These are phyloP conservation scores for Daldinia sp. DNA, from an alignment of 2,329 filamentous ascomycete genomes.

Conservation along the genomic window DNA sequence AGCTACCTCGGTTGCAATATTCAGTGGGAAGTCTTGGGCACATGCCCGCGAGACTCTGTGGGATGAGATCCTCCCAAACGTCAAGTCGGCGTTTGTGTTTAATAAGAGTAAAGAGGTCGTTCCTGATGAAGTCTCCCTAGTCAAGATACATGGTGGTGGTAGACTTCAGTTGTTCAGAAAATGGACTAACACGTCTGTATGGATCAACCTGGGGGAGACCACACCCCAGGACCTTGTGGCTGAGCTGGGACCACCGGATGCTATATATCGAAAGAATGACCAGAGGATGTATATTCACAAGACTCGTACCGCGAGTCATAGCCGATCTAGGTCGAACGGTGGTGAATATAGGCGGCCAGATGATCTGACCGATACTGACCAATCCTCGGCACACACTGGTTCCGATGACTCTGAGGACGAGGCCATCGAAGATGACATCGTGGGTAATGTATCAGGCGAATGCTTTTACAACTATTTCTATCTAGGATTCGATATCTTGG, in stretches of 20 bases:
- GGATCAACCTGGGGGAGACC: constrained; percentile 84
- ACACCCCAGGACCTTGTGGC: constrained; percentile 92
- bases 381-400: constrained; percentile 77
- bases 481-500: constrained; percentile 90
- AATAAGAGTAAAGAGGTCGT: constrained; percentile 80
- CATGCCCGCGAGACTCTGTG: constrained; percentile 83
- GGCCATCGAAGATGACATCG: constrained; percentile 67
- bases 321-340: constrained; percentile 60
- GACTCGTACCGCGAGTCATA: constrained; percentile 66
- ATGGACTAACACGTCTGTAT: constrained; percentile 73
- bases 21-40: constrained; percentile 90
- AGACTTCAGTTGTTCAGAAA: constrained; percentile 82
- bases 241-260: constrained; percentile 91
- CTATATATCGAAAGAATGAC: constrained; percentile 92
- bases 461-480: constrained; percentile 99
- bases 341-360: constrained; percentile 62
- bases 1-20: constrained; percentile 90
- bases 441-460: constrained; percentile 71
- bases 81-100: constrained; percentile 76
- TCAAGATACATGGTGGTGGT: constrained; percentile 82
- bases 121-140: constrained; percentile 89
- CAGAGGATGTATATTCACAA: constrained; percentile 89
- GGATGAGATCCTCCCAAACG: constrained; percentile 77
- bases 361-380: constrained; percentile 77
- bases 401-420: constrained; percentile 77